Evolutionary conservation across 2,329 filamentous ascomycete species (phyloP).

Genomic region (Ophiostoma triangulosporum): DNA sequence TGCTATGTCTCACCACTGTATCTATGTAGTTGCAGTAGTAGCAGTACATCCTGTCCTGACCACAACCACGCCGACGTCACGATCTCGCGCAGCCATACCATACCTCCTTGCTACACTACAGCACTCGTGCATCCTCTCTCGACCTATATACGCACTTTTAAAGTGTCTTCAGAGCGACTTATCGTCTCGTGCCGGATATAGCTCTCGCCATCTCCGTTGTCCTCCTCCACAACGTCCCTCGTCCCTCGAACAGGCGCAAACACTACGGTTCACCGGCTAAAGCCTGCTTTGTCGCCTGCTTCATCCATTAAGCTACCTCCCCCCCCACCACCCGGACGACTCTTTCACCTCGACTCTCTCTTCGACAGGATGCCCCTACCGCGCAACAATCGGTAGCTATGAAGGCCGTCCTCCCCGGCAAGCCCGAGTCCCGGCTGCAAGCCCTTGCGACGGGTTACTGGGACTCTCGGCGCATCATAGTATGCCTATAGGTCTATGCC

Average conservation of each 20-base stretch:
- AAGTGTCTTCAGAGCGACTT: too few relatives aligned
- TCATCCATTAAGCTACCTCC: not conserved
- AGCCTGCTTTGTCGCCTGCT: not conserved
- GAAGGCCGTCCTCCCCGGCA: slow-evolving; percentile 35
- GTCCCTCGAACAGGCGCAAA: not conserved
- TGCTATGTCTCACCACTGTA: not conserved
- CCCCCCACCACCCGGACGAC: not conserved
- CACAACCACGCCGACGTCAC: not conserved
- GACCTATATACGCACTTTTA: not conserved
- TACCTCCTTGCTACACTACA: not conserved
- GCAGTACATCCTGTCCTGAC: not conserved
- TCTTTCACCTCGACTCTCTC: not conserved
- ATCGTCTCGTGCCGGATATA: not conserved
- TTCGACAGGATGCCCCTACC: slow-evolving; percentile 11
- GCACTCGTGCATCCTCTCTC: not conserved
- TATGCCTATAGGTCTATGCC: slow-evolving; percentile 12
- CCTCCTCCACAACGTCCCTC: not conserved
- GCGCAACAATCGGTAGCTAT: slow-evolving; percentile 21
- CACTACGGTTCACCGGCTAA: not conserved
- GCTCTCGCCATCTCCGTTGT: not conserved
- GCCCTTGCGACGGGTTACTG: slow-evolving; percentile 33
- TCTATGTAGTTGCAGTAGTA: too few relatives aligned
- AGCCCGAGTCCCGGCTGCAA: slow-evolving; percentile 33
- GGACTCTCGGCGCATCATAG: slow-evolving; percentile 25
- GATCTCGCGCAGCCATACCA: not conserved